phyloP scores from a whole-genome alignment of 2,329 filamentous ascomycete genomes.

The Colletotrichum higginsianum region DNA sequence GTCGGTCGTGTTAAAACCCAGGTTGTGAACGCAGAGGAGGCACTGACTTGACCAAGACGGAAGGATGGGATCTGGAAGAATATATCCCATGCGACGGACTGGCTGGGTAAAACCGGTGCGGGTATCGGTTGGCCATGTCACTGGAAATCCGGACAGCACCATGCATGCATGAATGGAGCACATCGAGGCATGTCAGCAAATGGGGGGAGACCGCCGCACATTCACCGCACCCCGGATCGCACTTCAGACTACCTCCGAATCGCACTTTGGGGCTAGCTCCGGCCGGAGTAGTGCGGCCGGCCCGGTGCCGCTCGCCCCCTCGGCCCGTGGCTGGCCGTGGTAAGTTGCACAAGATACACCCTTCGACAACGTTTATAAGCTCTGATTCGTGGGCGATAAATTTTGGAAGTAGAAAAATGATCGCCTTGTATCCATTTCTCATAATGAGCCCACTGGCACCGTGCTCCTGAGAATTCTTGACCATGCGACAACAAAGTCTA shows the following conservation, averaged over 20 bases:
- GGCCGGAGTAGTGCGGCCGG: too few species aligned
- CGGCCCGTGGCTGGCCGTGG: too few species aligned
- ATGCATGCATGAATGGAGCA: neutral
- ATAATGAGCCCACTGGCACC: too few species aligned
- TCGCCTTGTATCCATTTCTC: too few species aligned
- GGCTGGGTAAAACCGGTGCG: neutral
- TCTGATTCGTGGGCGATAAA: too few species aligned
- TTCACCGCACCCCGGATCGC: neutral
- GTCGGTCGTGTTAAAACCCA: neutral
- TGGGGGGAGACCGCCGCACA: slow-evolving; percentile 3
- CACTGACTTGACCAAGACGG: too few species aligned
- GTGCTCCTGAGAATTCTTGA: too few species aligned
- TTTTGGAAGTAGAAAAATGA: too few species aligned
- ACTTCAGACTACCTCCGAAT: neutral
- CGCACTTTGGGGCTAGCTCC: neutral
- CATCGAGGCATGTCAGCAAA: neutral
- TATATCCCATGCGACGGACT: neutral
- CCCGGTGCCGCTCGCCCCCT: too few species aligned
- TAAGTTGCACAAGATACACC: too few species aligned
- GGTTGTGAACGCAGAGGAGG: neutral
- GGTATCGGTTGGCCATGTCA: neutral
- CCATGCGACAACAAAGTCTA: too few species aligned
- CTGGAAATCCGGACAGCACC: neutral
- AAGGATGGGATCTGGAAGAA: neutral
- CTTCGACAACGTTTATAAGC: too few species aligned